Evolutionary conservation across 257 asterid genomes (phyloP), one percentile per base, ranked within the genome.

Genomic region (Linderniella brevidens): DNA sequence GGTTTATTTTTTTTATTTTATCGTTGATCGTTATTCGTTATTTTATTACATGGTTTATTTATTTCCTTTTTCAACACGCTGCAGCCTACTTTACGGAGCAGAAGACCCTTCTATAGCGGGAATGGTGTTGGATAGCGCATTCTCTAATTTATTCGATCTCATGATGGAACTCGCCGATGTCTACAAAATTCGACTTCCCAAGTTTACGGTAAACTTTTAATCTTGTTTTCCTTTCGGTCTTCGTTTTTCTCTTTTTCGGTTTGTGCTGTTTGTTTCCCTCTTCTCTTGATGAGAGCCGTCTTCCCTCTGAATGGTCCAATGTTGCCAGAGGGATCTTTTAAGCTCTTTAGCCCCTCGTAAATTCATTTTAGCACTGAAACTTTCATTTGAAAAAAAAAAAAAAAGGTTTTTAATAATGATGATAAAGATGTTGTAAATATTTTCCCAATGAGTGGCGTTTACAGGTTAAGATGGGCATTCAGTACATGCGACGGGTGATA

Each of bases 81-180:
- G 72, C 80, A 88, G 97, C 76, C 97, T 88, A 66, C 90, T 88
- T 45, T 88, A 88, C 64, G 95, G 93, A 70, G 93, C 95, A 17
- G 95, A 84, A 71, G 97, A 88, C 61, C 97, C 97, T 59, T 83
- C 95, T 44, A 74, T 88, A 57, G 97, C 95, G 56, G 97, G 97
- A 65, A 80, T 88, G 90, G 97, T 88, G 71, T 66, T 88, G 72
- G 97, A 88, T 66, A 88, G 97, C 63, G 95, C 95, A 56, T 88
- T 88, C 82, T 83, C 97, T 49, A 88, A 84, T 62, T 72, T 88
- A 70, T 88, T 78, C 69, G 67, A 73, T 73, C 90, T 88, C 60
- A 88, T 88, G 97, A 70, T 88, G 80, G 97, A 88, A 58, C 95
- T 84, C 56, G 97, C 92, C 25, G 90, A 83, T 58, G 84, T 88